Evolutionary conservation across 331 rosid species (phyloP).

Genomic region (Quercus tomentella): DNA sequence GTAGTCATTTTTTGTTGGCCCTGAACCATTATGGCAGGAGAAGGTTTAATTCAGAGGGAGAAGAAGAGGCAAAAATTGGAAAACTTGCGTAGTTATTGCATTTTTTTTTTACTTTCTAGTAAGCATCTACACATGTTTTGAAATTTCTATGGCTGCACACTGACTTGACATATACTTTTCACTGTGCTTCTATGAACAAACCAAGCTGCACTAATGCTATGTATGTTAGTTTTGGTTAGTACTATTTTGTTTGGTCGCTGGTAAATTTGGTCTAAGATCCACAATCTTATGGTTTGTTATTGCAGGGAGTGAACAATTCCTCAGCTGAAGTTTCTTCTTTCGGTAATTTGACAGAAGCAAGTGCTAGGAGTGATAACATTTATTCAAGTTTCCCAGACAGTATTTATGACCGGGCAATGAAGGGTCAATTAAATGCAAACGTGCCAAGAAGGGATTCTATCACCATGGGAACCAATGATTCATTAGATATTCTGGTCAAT

Average conservation of each 20-base stretch:
- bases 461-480: constrained; percentile 26
- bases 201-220: not conserved
- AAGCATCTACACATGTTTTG: not conserved
- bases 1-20: not conserved
- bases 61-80: not conserved
- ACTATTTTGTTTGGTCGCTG: not conserved
- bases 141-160: not conserved
- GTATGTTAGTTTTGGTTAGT: not conserved
- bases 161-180: not conserved
- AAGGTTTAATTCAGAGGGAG: too few relatives aligned
- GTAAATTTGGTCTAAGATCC: constrained; percentile 2
- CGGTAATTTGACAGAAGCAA: constrained; percentile 32
- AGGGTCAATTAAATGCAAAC: constrained; percentile 39
- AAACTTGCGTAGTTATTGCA: not conserved
- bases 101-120: not conserved
- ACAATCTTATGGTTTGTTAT: constrained; percentile 18
- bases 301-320: constrained; percentile 48
- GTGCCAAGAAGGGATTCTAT: constrained; percentile 29
- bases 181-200: not conserved
- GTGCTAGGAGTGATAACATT: constrained; percentile 23
- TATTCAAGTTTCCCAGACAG: constrained; percentile 33
- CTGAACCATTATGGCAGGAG: too few relatives aligned
- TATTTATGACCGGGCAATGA: constrained; percentile 29
- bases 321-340: constrained; percentile 41
- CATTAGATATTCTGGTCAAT: constrained; percentile 29